Evolutionary conservation across 2,329 filamentous ascomycete species (phyloP), one percentile per base, ranked within the genome.

Genomic region (Bipolaris bicolor): DNA sequence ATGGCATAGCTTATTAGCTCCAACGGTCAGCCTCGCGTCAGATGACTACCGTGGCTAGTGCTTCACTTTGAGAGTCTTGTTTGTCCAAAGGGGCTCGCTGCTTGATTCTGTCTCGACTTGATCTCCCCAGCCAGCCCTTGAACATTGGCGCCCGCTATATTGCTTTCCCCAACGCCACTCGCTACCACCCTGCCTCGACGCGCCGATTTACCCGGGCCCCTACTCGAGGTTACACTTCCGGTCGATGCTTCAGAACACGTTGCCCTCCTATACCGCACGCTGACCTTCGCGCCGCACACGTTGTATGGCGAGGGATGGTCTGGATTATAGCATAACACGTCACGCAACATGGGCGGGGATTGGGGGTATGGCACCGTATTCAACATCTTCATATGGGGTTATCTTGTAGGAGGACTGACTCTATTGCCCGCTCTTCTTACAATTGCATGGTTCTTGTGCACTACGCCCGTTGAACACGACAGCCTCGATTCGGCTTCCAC

Each of bases 361-460:
- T 68, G 67, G 67, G 59, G 60, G 10, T 67, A 65, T 62, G 67
- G 67, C 40, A 57, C 66, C 11, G 43, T 63, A 45, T 59, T 70
- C 49, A 68, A 63, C 60, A 62, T 64, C 36, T 70, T 70, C 52
- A n/a, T 68, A 40, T 70, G 66, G 66, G 67, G 67, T 29, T 70
- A 70, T 33, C 37, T 70, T 15, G 45, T 70, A 44, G 67, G 67
- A 46, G 67, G 67, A 1, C 9, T 70, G 54, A 70, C 67, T 5
- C 58, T 70, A 9, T 33, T 70, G 11, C 67, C 67, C 6, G 56
- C 61, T 20, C 40, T 65, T 26, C 52, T 60, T 45, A 43, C 52
- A 29, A 55, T 65, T 26, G 64, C 59, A 16, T 70, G 67, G 67
- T 62, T 61, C 55, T 61, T 54, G 62, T 52, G 58, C 3, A 70